phyloP scores from a whole-genome alignment of 805 yeast species.

The Lachancea waltii region DNA sequence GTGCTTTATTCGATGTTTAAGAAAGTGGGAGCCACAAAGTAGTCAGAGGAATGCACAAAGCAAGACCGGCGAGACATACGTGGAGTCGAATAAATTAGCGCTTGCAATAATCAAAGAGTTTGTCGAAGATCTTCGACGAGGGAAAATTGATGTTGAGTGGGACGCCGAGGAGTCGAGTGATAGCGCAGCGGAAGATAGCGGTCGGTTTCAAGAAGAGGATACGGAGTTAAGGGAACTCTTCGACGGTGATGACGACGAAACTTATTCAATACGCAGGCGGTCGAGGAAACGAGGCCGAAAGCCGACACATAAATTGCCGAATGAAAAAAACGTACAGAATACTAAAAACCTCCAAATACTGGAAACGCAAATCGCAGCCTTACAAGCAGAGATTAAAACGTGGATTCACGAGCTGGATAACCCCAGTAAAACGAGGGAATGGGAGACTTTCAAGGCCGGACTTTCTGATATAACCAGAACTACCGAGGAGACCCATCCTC shows the following conservation, averaged over 20 bases:
- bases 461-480: neutral
- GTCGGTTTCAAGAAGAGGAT: constrained; percentile 16
- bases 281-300: constrained; percentile 1
- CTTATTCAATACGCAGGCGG: neutral
- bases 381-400: constrained; percentile 22
- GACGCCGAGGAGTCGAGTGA: constrained; percentile 15
- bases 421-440: constrained; percentile 1
- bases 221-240: constrained; percentile 19
- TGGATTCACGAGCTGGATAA: constrained; percentile 23
- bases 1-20: constrained; percentile 27
- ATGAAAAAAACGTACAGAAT: constrained; percentile 28
- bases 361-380: constrained; percentile 18
- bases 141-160: constrained; percentile 26
- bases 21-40: constrained; percentile 13
- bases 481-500: constrained; percentile 14
- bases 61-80: constrained; percentile 8
- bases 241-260: constrained; percentile 14
- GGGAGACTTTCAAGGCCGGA: constrained; percentile 1
- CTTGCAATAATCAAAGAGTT: constrained; percentile 25
- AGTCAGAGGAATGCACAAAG: neutral
- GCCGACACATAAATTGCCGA: constrained; percentile 19
- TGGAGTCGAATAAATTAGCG: constrained; percentile 21
- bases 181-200: constrained; percentile 8
- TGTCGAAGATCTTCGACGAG: constrained; percentile 27
- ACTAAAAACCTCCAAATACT: constrained; percentile 21